phyloP scores from a whole-genome alignment of 176 grass and related monocot genomes.

The Aegilops umbellulata region DNA sequence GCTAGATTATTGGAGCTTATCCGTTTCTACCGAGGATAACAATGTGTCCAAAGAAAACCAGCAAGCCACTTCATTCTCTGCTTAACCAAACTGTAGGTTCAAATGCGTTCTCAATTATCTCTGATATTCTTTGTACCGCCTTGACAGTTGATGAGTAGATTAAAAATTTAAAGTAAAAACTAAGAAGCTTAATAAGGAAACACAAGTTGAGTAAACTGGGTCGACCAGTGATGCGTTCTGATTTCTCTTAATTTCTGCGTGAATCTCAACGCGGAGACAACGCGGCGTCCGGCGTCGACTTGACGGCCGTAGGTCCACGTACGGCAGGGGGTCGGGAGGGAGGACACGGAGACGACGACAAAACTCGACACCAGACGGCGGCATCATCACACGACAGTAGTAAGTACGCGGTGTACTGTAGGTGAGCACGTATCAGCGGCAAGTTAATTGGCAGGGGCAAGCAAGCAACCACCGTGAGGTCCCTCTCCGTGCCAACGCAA shows the following conservation, averaged over 20 bases:
- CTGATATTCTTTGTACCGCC: no score
- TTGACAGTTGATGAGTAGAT: no score
- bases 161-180: no score
- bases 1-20: not conserved
- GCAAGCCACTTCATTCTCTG: no score
- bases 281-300: no score
- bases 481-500: not conserved
- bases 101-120: no score
- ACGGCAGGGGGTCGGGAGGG: not conserved
- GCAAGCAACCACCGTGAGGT: conserved; percentile 17
- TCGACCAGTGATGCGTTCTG: no score
- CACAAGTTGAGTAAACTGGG: no score
- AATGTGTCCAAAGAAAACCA: not conserved
- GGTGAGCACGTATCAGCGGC: not conserved
- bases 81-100: no score
- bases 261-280: no score
- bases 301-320: not conserved
- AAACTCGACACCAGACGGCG: not conserved
- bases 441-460: not conserved
- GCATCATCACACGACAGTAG: not conserved
- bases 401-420: not conserved
- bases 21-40: not conserved
- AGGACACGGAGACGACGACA: not conserved
- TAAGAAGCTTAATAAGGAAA: no score
- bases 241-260: no score